Evolutionary conservation across 2,329 filamentous ascomycete species (phyloP).

Genomic region (Shiraia bambusicola): DNA sequence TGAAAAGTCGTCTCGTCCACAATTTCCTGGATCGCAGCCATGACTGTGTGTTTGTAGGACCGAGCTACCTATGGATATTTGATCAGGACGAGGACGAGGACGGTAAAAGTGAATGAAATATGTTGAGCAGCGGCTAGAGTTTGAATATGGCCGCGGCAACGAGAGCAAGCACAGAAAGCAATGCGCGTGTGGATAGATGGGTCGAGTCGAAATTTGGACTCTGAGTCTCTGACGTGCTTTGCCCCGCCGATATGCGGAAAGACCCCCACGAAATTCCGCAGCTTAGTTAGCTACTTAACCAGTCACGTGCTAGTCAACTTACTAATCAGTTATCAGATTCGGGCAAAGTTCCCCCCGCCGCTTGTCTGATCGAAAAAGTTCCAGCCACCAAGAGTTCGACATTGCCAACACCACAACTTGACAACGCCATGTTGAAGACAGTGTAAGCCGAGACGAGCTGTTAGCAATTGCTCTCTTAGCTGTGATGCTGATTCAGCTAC

Average conservation of each 20-base stretch:
- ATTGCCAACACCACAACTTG: conserved; percentile 10
- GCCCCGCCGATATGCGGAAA: conserved; percentile 15
- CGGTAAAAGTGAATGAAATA: not conserved
- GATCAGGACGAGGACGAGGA: not conserved
- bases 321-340: conserved; percentile 22
- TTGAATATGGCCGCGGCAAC: not conserved
- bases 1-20: conserved; percentile 73
- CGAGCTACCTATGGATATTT: not conserved
- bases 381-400: conserved; percentile 24
- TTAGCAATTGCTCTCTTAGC: fast-evolving
- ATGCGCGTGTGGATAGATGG: conserved; percentile 4
- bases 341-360: conserved; percentile 13
- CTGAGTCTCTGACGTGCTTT: conserved; percentile 34
- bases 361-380: conserved; percentile 19
- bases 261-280: conserved; percentile 3
- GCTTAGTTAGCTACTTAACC: too few relatives aligned
- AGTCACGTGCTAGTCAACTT: too few relatives aligned
- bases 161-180: conserved; percentile 2
- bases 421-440: conserved; percentile 33
- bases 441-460: conserved; percentile 20
- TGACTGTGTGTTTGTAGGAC: conserved; percentile 11
- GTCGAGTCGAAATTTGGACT: conserved; percentile 23
- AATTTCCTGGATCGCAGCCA: conserved; percentile 70
- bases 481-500: conserved; percentile 3
- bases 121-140: not conserved